A percentile compares a stretch with the other conserved stretches of the same genome.
phyloP scores from a whole-genome alignment of 352 stramenopile genomes.

The Phytophthora nicotianae region DNA sequence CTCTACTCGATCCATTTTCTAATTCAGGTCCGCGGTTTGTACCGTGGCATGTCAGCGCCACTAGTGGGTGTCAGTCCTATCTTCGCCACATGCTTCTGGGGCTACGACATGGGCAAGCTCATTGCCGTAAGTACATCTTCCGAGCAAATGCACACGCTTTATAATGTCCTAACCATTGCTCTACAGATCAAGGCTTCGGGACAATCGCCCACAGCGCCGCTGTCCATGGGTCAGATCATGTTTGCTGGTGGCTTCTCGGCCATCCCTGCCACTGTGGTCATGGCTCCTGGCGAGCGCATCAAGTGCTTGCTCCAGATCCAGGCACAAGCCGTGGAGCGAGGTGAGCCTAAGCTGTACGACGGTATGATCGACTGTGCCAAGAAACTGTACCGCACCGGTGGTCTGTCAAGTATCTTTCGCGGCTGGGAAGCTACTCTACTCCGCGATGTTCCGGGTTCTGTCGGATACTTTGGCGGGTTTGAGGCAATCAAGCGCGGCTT shows the following conservation, averaged over 20 bases:
- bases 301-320: slow-evolving; percentile 97
- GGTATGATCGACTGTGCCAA: slow-evolving; percentile 96
- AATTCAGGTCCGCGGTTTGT: slow-evolving; percentile 79
- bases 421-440: slow-evolving; percentile 95
- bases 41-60: slow-evolving; percentile 95
- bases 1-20: slow-evolving; percentile 9
- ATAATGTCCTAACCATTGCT: slow-evolving; percentile 16
- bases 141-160: not conserved
- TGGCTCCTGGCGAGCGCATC: slow-evolving; percentile 96
- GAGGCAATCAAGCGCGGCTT: slow-evolving; percentile 91
- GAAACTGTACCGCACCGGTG: slow-evolving; percentile 92
- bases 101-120: slow-evolving; percentile 96
- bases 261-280: slow-evolving; percentile 90
- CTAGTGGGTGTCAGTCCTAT: slow-evolving; percentile 95
- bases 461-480: slow-evolving; percentile 96
- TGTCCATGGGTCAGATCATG: slow-evolving; percentile 88
- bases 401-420: slow-evolving; percentile 93
- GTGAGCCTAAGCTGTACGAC: slow-evolving; percentile 89
- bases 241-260: slow-evolving; percentile 91
- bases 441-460: slow-evolving; percentile 93
- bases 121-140: slow-evolving; percentile 69
- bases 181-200: slow-evolving; percentile 63
- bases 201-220: slow-evolving; percentile 59
- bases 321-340: slow-evolving; percentile 77
- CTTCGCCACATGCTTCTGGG: slow-evolving; percentile 98